Evolutionary conservation across 2,329 filamentous ascomycete genomes (phyloP), one percentile per base, ranked within the genome.

Genomic region (Aphanoascus verrucosus): DNA sequence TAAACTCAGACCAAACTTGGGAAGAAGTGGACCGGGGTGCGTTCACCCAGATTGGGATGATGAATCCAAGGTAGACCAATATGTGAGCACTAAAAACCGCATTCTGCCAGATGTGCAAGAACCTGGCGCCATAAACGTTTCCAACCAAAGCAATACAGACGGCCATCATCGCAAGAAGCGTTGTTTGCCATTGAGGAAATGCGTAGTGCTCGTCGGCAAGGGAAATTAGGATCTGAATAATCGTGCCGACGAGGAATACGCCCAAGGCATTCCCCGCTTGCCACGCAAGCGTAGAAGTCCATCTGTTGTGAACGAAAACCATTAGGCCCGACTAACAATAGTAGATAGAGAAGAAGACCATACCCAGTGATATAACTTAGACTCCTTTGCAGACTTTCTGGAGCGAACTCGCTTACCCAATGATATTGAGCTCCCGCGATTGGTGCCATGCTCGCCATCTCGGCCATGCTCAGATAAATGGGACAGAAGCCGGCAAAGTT

Each of bases 61-160:
- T 57, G 2, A 73, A 65, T 1, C 64, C 69, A 37, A 75, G 63
- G 51, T 74, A 75, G 6, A 72, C 72, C 11, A 67, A 57, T 3
- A 73, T 60, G 41, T 80, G 77, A 5, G 79, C 57, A 38, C 74
- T 67, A 15, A 81, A 64, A 45, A 77, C 69, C 4, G 74, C 50
- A 0, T 70, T 72, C 60, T 81, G 77, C 41, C 81, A 68, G 44
- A 73, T 68, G 28, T 78, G 73, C 15, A 81, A 67, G 6, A 65
- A 57, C 41, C 59, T 63, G 8, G 62, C 72, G 14, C 75, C 65
- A 11, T 74, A 67, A 0, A 74, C 76, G 61, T 79, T 79, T 40
- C 28, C 52, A 19, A 66, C 44, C 58, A 67, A 68, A 31, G 69
- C 67, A 17, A 74, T 56, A 15, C 69, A 46, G 9, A 70, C 69